Evolutionary conservation across 257 asterid genomes (phyloP).

Genomic region (Orobanche coerulescens): DNA sequence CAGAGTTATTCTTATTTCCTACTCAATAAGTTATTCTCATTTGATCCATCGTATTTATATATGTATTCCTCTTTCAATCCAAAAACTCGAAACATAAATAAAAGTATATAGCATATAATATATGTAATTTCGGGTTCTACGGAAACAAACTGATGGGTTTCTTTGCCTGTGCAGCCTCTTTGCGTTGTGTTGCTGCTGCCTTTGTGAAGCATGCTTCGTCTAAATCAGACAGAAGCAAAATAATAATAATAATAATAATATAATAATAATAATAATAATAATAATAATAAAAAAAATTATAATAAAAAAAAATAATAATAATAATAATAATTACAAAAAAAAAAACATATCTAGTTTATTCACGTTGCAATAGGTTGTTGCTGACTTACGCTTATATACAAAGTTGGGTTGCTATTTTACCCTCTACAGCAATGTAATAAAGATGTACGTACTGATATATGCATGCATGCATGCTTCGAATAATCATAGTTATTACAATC

Average conservation of each 20-base stretch:
- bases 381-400: neutral
- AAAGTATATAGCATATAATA: neutral
- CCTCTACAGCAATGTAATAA: slow-evolving; percentile 2
- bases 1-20: too few species aligned
- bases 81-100: neutral
- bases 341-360: too few species aligned
- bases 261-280: too few species aligned
- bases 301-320: too few species aligned
- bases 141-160: neutral
- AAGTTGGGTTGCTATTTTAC: neutral
- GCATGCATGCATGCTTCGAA: neutral
- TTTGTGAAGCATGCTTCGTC: slow-evolving; percentile 51
- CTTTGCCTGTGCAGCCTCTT: slow-evolving; percentile 43
- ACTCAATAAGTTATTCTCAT: too few species aligned
- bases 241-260: too few species aligned
- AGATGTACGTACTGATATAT: neutral
- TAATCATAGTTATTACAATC: neutral
- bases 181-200: slow-evolving; percentile 74
- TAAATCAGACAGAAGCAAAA: neutral
- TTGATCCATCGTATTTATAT: too few species aligned
- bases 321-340: too few species aligned
- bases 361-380: neutral
- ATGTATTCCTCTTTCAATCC: neutral
- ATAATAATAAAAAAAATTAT: too few species aligned
- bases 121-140: neutral